A percentile compares a stretch with the other conserved stretches of the same genome.
Conservation (phyloP, 1,284 basidiomycete species). For the Sanghuangporus sanghuang region DNA sequence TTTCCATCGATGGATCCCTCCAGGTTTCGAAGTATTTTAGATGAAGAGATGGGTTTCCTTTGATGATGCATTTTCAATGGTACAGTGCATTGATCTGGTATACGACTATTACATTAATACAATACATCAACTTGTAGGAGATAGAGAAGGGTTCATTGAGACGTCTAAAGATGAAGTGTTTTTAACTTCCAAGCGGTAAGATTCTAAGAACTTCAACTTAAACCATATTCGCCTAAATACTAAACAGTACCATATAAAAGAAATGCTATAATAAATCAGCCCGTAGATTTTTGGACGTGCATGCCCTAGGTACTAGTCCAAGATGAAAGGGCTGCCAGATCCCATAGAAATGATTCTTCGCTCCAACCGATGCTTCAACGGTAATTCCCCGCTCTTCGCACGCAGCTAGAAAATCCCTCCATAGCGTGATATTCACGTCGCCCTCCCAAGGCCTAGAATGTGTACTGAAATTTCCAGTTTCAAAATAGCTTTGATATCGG, state of each 20-base stretch:
- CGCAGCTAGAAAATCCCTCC: slow-evolving; percentile 1
- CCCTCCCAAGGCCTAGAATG: neutral
- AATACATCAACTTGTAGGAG: no score
- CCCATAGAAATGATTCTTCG: slow-evolving; percentile 8
- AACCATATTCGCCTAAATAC: no score
- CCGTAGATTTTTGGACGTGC: neutral
- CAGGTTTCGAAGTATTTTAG: slow-evolving; percentile 60
- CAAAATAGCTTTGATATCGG: slow-evolving; percentile 9
- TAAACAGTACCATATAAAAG: no score
- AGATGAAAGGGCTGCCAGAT: slow-evolving; percentile 12
- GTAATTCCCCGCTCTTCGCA: slow-evolving; percentile 3
- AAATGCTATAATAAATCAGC: no score
- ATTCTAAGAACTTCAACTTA: no score
- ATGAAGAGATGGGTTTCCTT: slow-evolving; percentile 71
- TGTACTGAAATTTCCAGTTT: neutral
- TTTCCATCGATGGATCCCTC: slow-evolving; percentile 65
- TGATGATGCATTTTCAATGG: slow-evolving; percentile 2
- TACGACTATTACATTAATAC: no score
- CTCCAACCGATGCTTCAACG: slow-evolving; percentile 12
- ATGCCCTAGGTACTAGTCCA: neutral
- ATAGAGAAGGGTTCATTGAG: no score
- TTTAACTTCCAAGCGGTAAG: no score
- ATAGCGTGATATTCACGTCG: neutral
- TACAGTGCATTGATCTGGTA: no score
- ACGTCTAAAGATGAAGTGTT: no score